Evolutionary conservation across 208 protist genomes (phyloP), one percentile per base, ranked within the genome.

Genomic region (Leishmania martiniquensis): DNA sequence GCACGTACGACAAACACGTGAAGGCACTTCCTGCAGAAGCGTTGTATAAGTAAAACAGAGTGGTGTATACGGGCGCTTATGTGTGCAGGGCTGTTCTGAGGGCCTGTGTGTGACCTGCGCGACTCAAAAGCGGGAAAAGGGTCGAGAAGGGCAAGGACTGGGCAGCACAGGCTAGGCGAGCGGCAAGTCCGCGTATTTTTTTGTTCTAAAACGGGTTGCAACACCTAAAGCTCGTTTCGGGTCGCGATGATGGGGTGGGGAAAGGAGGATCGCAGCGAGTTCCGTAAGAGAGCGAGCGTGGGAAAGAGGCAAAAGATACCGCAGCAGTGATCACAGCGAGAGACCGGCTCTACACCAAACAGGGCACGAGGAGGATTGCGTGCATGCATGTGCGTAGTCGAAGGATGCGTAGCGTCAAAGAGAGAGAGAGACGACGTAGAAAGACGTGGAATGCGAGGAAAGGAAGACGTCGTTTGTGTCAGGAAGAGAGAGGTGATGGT

Each of bases 251-350:
- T 6, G 20, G 57, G n/a, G n/a, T 15, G 1, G 57, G 34, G 32
- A 12, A 1, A 65, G 7, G 59, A 29, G 13, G 29, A 13, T n/a
- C 25, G n/a, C 32, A 17, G 37, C 12, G 32, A 20, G 32, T 29
- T 45, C 37, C 42, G 63, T 47, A 47, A 45, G 37, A 68, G 20
- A 68, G 37, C 63, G 37, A 68, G 13, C 25, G 39, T 10, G 63
- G 6, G 39, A 47, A 37, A 71, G 22, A 25, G 13, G 37, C 4
- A 15, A 52, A 42, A 6, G 25, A 45, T 37, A 34, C 39, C 37
- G 66, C 66, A 54, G 66, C 66, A 71, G 44, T 52, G 12, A 71
- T 71, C 66, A 71, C 63, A 25, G n/a, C n/a, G n/a, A 69, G 51
- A 47, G 45, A 54, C 66, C 44, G 13, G 66, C 37, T 47, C 15